These are phyloP conservation scores for Salvia miltiorrhiza DNA, from an alignment of 257 asterid genomes.

Conservation along the genomic window DNA sequence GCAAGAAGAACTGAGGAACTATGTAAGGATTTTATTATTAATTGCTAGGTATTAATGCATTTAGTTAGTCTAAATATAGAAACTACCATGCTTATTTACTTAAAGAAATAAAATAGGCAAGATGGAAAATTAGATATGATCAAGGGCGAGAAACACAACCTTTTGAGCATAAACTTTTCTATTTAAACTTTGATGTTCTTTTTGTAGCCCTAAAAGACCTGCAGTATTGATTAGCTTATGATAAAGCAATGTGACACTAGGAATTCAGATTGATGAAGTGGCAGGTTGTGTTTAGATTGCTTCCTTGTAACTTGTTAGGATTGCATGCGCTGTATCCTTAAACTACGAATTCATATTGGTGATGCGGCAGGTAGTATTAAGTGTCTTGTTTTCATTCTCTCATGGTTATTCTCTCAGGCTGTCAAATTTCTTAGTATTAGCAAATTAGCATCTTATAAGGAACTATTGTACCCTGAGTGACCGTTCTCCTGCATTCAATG, in stretches of 20 bases:
- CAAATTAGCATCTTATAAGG: background rate
- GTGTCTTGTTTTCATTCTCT: conserved; percentile 12
- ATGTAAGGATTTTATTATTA: conserved; percentile 51
- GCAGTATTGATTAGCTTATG: background rate
- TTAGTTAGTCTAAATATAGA: conserved; percentile 1
- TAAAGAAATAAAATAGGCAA: background rate
- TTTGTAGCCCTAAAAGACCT: background rate
- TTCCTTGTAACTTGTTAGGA: background rate
- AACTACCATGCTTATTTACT: conserved; percentile 5
- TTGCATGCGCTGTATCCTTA: background rate
- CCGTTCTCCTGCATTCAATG: conserved; percentile 11
- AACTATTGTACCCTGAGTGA: background rate
- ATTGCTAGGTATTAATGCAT: conserved; percentile 2
- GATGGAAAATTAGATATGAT: background rate
- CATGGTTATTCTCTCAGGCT: conserved; percentile 4
- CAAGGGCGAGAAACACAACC: conserved; percentile 4
- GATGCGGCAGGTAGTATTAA: conserved; percentile 13
- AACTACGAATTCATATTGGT: conserved; percentile 14
- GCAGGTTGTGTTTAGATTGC: background rate
- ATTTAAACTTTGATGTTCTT: background rate
- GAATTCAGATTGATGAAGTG: background rate
- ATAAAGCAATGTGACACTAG: background rate
- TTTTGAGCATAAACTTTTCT: background rate
- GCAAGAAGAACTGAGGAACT: conserved; percentile 84
- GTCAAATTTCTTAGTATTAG: background rate